Evolutionary conservation across 306 rosid species (phyloP).

Genomic region (Castanea sativa): DNA sequence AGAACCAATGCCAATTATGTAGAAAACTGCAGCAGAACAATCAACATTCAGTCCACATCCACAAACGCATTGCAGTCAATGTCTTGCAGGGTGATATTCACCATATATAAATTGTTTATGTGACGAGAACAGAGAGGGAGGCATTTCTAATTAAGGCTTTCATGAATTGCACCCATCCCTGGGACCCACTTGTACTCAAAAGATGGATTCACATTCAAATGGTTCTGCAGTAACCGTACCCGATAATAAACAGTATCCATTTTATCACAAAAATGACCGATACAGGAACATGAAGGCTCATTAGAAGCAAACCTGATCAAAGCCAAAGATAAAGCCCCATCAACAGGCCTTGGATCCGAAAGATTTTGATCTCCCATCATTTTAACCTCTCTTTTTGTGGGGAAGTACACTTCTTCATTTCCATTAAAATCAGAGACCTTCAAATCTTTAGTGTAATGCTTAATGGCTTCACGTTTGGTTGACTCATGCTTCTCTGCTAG

Average conservation of each 20-base stretch:
- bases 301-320: conserved; percentile 68
- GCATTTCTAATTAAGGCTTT: conserved; percentile 59
- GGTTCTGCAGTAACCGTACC: conserved; percentile 55
- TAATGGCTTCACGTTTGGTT: conserved; percentile 69
- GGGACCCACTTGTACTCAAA: conserved; percentile 61
- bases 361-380: conserved; percentile 89
- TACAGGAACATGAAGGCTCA: conserved; percentile 58
- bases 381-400: conserved; percentile 78
- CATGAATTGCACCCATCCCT: conserved; percentile 74
- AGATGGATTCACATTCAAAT: conserved; percentile 32
- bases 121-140: conserved; percentile 78
- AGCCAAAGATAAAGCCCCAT: conserved; percentile 63
- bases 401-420: conserved; percentile 65
- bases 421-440: conserved; percentile 63
- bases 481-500: conserved; percentile 89
- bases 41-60: conserved; percentile 38
- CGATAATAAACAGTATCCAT: conserved; percentile 56
- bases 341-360: conserved; percentile 79
- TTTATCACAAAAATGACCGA: conserved; percentile 76
- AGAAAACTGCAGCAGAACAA: conserved; percentile 2
- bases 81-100: conserved; percentile 70
- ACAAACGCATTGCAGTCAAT: conserved; percentile 57
- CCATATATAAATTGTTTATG: conserved; percentile 61
- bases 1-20: neutral
- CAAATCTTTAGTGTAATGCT: conserved; percentile 82